Base-by-base conservation (phyloP, 768 basidiomycete genomes). In the Amanita rubescens region DNA sequence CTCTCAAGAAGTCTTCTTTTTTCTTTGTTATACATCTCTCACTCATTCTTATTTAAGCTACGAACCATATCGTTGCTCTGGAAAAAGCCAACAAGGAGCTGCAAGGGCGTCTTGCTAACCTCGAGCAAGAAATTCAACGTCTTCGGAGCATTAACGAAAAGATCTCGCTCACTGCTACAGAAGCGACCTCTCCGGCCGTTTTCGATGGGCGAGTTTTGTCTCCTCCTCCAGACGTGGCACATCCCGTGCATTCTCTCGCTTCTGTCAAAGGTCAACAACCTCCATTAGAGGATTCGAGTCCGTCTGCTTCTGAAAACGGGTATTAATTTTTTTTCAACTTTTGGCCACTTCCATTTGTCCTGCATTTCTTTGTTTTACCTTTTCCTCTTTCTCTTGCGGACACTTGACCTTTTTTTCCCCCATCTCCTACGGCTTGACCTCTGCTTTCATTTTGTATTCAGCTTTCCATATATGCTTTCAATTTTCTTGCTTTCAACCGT, bases 81-180 rank as follows among this genome's bases (percentile, higher is more conserved):
- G 88, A 91, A 69, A 80, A 81, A 61, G 71, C 80, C 38, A 90
- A 87, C 64, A 78, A 82, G 57, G 80, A 83, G 60, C 72, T 92
- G 65, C 81, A 84, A 65, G 75, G 75, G 54, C 84, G 87, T 60
- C 76, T 92, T 55, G 71, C 72, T 12, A 69, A 75, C 24, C 65
- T 89, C 43, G 88, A 91, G 62, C 70, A 75, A 49, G 90, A 91
- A 65, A 81, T 89, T 50, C 63, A 76, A 48, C 72, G 88, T 56
- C 78, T 92, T 42, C 82, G 87, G 53, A 72, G 79, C 7, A 75
- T 91, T 59, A 91, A 90, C 67, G 89, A 90, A 74, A 87, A 88
- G 69, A 89, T 92, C 20, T 85, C 87, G 3, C 81, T 90, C 22
- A 78, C 77, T 54, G 70, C 78, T 38, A 68, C 74, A 53, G 73